Evolutionary conservation across 1,284 basidiomycete species (phyloP).

Genomic region (Austropuccinia psidii): DNA sequence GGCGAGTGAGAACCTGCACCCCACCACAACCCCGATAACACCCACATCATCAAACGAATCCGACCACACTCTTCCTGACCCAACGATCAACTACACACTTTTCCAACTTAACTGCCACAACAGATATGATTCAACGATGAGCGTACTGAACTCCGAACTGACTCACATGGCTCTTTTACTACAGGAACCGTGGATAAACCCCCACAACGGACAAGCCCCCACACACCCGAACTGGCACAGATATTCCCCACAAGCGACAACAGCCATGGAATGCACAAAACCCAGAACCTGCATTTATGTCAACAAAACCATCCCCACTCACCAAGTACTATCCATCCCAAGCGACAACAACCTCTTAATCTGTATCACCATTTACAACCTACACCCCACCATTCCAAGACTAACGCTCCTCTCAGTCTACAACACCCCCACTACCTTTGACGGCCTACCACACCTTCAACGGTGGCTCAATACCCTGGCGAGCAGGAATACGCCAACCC

Average conservation of each 20-base stretch:
- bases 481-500: neutral
- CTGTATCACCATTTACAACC: neutral
- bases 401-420: too few relatives aligned
- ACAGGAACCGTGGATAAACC: conserved; percentile 8
- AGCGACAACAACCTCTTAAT: too few relatives aligned
- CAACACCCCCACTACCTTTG: too few relatives aligned
- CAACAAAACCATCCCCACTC: neutral
- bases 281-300: conserved; percentile 3
- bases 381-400: too few relatives aligned
- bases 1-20: too few relatives aligned
- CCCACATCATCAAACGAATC: too few relatives aligned
- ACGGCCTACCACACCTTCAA: neutral
- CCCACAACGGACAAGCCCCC: neutral
- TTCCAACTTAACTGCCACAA: conserved; percentile 21
- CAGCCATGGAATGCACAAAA: neutral
- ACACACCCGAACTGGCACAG: neutral
- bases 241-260: neutral
- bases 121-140: neutral
- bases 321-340: too few relatives aligned
- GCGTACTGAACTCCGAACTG: neutral
- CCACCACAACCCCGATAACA: too few relatives aligned
- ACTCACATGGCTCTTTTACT: neutral
- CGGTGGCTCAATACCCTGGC: neutral
- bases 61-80: too few relatives aligned
- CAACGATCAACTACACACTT: too few relatives aligned